Percentiles rank a stretch among this genome's conserved stretches.
phyloP scores from a whole-genome alignment of 106 monocot genomes.

The Agapanthus africanus region DNA sequence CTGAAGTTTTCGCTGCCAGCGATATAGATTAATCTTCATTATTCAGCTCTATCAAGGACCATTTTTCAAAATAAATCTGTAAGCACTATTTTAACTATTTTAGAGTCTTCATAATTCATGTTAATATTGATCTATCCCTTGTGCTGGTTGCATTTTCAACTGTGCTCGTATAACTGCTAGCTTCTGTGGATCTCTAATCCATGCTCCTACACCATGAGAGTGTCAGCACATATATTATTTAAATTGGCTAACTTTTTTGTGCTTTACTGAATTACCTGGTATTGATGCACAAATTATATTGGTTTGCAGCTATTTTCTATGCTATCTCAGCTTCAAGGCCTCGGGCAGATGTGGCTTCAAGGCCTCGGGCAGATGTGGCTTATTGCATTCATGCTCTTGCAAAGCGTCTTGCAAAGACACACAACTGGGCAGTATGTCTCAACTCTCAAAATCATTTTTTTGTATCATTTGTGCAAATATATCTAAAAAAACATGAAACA shows the following conservation, averaged over 20 bases:
- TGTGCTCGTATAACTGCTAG: neutral
- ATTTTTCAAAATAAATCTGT: neutral
- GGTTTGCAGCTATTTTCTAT: conserved; percentile 73
- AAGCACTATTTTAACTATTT: neutral
- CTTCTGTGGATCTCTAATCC: neutral
- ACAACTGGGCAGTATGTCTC: conserved; percentile 78
- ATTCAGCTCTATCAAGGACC: neutral
- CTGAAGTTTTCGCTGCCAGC: neutral
- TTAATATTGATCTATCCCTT: neutral
- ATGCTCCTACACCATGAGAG: neutral
- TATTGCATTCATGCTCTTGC: conserved; percentile 90
- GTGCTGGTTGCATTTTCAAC: neutral
- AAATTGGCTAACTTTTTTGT: neutral
- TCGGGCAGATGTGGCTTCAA: conserved; percentile 62
- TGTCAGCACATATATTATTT: neutral
- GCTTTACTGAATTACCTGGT: neutral
- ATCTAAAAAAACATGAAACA: neutral
- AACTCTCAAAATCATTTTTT: neutral
- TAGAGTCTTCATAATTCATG: neutral
- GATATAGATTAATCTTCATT: neutral
- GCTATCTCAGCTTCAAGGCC: conserved; percentile 86
- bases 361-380: conserved; percentile 63
- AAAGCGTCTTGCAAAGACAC: conserved; percentile 77
- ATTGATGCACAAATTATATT: neutral
- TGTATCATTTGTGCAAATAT: neutral